Conservation (phyloP, 2,329 filamentous ascomycete genomes). For the Didymella sp. region DNA sequence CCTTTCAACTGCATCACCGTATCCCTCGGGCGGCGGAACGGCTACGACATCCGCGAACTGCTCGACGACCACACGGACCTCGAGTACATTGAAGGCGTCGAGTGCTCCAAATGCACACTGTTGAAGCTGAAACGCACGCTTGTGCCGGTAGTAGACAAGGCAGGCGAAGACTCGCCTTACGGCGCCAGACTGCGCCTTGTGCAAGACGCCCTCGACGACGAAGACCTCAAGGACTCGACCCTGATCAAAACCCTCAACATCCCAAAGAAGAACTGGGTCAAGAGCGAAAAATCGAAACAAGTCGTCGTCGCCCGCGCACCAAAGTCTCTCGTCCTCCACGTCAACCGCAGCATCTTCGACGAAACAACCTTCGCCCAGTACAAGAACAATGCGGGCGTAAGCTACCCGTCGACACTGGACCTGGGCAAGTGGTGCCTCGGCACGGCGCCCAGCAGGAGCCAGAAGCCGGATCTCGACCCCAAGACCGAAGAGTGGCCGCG, state of each 20-base stretch:
- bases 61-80: constrained; percentile 84
- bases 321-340: constrained; percentile 79
- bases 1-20: constrained; percentile 94
- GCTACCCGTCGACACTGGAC: constrained; percentile 77
- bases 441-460: constrained; percentile 50
- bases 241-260: constrained; percentile 56
- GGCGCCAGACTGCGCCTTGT: constrained; percentile 68
- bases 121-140: constrained; percentile 59
- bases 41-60: constrained; percentile 77
- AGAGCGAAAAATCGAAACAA: constrained; percentile 87
- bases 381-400: constrained; percentile 83
- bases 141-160: constrained; percentile 26
- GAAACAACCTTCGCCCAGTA: constrained; percentile 77
- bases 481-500: constrained; percentile 70
- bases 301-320: constrained; percentile 84
- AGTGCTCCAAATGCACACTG: constrained; percentile 90
- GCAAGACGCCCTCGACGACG: constrained; percentile 74
- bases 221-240: constrained; percentile 70
- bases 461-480: constrained; percentile 44
- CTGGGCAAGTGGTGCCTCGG: constrained; percentile 86
- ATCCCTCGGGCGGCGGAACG: constrained; percentile 69
- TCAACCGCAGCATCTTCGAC: constrained; percentile 92
- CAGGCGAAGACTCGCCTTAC: constrained; percentile 53
- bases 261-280: constrained; percentile 69
- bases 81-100: constrained; percentile 85